These are phyloP conservation scores for Lumnitzera littorea DNA, from an alignment of 345 rosid species.

Conservation along the genomic window DNA sequence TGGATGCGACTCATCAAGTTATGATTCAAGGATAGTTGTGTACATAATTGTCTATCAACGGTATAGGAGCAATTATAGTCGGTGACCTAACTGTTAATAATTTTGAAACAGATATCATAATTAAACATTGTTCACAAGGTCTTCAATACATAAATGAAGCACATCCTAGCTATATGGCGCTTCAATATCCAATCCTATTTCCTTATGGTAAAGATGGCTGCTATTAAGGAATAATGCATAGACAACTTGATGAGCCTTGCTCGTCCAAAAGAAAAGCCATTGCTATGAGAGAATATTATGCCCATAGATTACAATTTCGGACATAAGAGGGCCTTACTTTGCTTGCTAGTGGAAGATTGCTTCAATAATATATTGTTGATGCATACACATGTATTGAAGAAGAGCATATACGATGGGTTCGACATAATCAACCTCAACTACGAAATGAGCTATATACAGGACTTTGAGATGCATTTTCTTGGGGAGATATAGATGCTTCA, in stretches of 20 bases:
- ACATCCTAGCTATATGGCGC: constrained; percentile 4
- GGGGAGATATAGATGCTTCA: background rate
- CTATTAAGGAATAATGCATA: background rate
- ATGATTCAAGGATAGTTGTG: too few relatives aligned
- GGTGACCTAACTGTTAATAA: background rate
- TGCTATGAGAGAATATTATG: background rate
- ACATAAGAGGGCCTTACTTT: background rate
- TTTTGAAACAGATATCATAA: background rate
- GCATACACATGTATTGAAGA: constrained; percentile 7
- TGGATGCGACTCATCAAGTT: background rate
- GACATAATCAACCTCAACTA: background rate
- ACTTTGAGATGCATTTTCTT: background rate
- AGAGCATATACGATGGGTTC: background rate
- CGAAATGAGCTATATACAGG: background rate
- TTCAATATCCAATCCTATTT: constrained; percentile 7
- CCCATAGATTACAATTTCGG: background rate
- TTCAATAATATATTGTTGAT: constrained; percentile 5
- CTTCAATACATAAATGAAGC: background rate
- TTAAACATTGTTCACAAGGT: background rate
- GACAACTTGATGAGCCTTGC: too few relatives aligned
- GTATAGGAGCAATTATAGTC: background rate
- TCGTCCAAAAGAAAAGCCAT: background rate
- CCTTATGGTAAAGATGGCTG: constrained; percentile 7
- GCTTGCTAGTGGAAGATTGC: background rate
- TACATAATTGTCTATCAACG: background rate